A percentile compares a stretch with the other conserved stretches of the same genome.
These are phyloP conservation scores for Hyphopichia pseudoburtonii DNA, from an alignment of 1,139 yeast species.

Conservation along the genomic window DNA sequence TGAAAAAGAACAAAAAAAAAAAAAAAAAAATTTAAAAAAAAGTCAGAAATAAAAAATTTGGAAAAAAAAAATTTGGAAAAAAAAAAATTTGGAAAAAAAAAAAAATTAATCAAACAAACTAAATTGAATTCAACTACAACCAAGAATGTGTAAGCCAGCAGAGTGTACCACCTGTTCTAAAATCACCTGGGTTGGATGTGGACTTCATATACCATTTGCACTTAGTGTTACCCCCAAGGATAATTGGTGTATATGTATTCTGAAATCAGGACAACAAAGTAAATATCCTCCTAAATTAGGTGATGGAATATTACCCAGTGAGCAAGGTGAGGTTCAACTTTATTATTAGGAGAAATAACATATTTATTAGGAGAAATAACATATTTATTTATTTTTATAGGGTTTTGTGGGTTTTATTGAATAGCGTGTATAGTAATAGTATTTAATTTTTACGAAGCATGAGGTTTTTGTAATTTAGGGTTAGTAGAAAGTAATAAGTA, in stretches of 20 bases:
- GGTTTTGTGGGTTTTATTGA: too few relatives aligned
- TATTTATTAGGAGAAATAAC: too few relatives aligned
- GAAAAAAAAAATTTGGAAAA: conserved; percentile 1
- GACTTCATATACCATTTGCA: conserved; percentile 41
- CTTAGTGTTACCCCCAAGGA: conserved; percentile 35
- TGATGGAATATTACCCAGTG: neutral
- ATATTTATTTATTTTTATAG: too few relatives aligned
- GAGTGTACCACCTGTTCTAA: conserved; percentile 20
- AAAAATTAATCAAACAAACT: neutral
- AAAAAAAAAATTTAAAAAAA: conserved; percentile 6
- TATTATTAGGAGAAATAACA: too few relatives aligned
- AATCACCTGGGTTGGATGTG: conserved; percentile 49
- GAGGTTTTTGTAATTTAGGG: too few relatives aligned
- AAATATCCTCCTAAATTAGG: conserved; percentile 9
- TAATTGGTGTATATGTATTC: conserved; percentile 35
- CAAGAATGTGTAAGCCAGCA: conserved; percentile 20
- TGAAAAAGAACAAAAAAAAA: too few relatives aligned
- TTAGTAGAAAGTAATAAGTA: too few relatives aligned
- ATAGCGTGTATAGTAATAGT: too few relatives aligned
- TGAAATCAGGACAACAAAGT: conserved; percentile 8
- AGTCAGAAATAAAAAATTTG: neutral
- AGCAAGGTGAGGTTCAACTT: conserved; percentile 3
- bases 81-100: neutral
- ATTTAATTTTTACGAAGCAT: too few relatives aligned
- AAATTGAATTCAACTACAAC: neutral